Conservation (phyloP, 1,284 basidiomycete genomes). For the Pseudozyma flocculosa region DNA sequence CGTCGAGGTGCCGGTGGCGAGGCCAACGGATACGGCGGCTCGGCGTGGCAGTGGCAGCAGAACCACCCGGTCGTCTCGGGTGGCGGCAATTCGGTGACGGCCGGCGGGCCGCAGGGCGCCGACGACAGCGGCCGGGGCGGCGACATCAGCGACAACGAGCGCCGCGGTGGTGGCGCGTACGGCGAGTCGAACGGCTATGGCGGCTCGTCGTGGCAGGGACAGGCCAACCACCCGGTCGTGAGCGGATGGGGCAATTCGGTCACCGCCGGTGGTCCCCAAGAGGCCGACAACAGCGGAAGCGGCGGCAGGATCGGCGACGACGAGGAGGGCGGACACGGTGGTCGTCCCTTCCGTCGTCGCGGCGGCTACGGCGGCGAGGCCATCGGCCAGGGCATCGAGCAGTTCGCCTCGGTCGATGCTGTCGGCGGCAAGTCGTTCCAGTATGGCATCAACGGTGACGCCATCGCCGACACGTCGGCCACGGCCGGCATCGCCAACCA, state of each 20-base stretch:
- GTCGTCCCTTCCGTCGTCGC: constrained; percentile 8
- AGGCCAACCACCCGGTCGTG: constrained; percentile 12
- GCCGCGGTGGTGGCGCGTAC: background rate
- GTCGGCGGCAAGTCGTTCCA: constrained; percentile 13
- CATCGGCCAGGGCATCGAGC: constrained; percentile 12
- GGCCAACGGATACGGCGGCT: constrained; percentile 16
- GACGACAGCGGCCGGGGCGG: constrained; percentile 16
- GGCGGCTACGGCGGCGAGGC: constrained; percentile 10
- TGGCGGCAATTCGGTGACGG: constrained; percentile 9
- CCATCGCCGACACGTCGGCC: constrained; percentile 10
- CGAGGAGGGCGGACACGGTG: constrained; percentile 10
- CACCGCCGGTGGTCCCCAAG: constrained; percentile 13
- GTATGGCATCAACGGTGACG: constrained; percentile 12
- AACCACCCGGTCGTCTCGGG: constrained; percentile 14
- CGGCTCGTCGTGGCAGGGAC: constrained; percentile 8
- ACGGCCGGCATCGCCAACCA: constrained; percentile 17
- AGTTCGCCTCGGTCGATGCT: constrained; percentile 16
- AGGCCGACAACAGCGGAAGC: constrained; percentile 12
- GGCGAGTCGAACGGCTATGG: constrained; percentile 11
- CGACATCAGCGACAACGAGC: constrained; percentile 4
- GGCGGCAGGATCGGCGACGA: constrained; percentile 10
- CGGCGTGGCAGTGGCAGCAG: constrained; percentile 6
- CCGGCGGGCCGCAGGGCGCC: constrained; percentile 13
- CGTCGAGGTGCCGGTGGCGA: background rate
- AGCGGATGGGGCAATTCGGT: constrained; percentile 9